A percentile compares a stretch with the other conserved stretches of the same genome.
Conservation (phyloP, 257 asterid genomes). For the Petunia secreta region DNA sequence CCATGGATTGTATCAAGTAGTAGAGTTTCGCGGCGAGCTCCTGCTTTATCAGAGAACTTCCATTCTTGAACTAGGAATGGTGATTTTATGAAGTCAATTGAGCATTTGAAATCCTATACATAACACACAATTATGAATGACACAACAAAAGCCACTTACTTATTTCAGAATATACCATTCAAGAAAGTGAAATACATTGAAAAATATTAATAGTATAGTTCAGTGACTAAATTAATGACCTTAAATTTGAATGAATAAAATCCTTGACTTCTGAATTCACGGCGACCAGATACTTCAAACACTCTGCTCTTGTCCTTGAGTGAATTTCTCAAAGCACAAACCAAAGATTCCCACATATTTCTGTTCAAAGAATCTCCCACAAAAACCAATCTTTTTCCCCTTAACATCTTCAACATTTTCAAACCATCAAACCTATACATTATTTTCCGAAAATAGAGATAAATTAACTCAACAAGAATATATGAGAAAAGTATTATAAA, state of each 20-base stretch:
- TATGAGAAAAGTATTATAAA: neutral
- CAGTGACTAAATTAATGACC: slow-evolving; percentile 29
- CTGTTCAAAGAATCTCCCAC: slow-evolving; percentile 76
- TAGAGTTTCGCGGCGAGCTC: slow-evolving; percentile 55
- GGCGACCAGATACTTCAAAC: slow-evolving; percentile 47
- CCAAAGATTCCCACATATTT: slow-evolving; percentile 73
- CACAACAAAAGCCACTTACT: neutral
- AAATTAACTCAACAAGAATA: neutral
- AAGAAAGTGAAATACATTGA: neutral
- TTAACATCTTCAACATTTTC: slow-evolving; percentile 57
- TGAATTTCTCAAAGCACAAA: slow-evolving; percentile 55
- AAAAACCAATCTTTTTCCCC: slow-evolving; percentile 58
- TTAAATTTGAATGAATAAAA: slow-evolving; percentile 56
- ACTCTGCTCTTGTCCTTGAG: slow-evolving; percentile 42
- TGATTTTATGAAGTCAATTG: slow-evolving; percentile 59
- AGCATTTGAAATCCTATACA: slow-evolving; percentile 54
- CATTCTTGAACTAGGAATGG: slow-evolving; percentile 71
- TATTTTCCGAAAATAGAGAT: neutral
- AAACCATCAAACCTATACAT: slow-evolving; percentile 51
- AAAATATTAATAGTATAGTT: neutral
- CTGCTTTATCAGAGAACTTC: slow-evolving; percentile 45
- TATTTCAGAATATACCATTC: neutral
- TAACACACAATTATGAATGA: neutral
- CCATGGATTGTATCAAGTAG: slow-evolving; percentile 54
- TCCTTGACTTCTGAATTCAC: slow-evolving; percentile 51